These are phyloP conservation scores for Silene uniflora DNA, from an alignment of 148 eudicot species.

Conservation along the genomic window DNA sequence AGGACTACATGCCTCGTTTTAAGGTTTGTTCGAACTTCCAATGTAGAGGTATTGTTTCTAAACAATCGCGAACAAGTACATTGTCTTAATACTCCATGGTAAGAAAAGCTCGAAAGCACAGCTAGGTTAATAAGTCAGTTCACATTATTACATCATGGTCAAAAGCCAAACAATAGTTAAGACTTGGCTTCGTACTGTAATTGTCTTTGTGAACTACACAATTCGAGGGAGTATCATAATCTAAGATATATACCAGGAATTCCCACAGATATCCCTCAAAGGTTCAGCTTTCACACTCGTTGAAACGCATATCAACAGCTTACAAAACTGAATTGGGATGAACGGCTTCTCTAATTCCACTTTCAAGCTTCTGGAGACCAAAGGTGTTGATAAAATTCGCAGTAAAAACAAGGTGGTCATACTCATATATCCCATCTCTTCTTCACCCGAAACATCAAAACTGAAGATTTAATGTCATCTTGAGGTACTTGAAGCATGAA, in stretches of 20 bases:
- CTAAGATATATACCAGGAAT: slow-evolving; percentile 4
- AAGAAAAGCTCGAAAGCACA: background rate
- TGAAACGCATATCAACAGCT: slow-evolving; percentile 4
- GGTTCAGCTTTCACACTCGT: slow-evolving; percentile 1
- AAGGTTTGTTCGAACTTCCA: too few species aligned
- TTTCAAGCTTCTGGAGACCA: background rate
- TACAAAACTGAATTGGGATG: slow-evolving; percentile 15
- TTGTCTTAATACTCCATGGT: background rate
- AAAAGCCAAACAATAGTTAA: background rate
- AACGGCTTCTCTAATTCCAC: slow-evolving; percentile 1
- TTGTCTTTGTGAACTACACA: background rate
- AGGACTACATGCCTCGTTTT: too few species aligned
- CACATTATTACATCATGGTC: background rate
- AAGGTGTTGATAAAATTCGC: background rate
- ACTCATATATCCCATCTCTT: slow-evolving; percentile 95
- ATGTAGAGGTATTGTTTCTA: too few species aligned
- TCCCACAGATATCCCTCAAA: slow-evolving; percentile 2
- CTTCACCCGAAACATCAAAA: slow-evolving; percentile 83
- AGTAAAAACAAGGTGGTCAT: background rate
- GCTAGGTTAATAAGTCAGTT: background rate
- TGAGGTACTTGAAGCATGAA: slow-evolving; percentile 96
- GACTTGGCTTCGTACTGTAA: background rate
- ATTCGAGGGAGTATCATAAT: background rate
- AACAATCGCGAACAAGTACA: background rate
- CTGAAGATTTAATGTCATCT: slow-evolving; percentile 74